phyloP scores from a whole-genome alignment of 352 stramenopile species.

The Globisporangium radiosum region DNA sequence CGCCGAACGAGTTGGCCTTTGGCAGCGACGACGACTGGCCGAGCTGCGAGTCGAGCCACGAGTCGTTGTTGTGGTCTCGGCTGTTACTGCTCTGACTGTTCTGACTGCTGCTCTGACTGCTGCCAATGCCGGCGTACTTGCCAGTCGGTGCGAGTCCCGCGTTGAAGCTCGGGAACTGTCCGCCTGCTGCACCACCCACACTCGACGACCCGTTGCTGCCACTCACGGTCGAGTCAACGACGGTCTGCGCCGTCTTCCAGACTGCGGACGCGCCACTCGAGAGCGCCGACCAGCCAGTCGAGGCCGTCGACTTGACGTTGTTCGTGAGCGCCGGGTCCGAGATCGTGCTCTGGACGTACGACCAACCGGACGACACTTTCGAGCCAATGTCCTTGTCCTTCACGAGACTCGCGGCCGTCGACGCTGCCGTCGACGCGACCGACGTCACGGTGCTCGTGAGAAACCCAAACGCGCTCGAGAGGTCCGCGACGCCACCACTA shows the following conservation, averaged over 20 bases:
- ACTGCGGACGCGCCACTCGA: slow-evolving; percentile 57
- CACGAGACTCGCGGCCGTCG: slow-evolving; percentile 57
- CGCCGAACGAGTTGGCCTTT: slow-evolving; percentile 30
- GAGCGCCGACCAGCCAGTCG: slow-evolving; percentile 67
- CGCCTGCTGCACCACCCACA: slow-evolving; percentile 1
- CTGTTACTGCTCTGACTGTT: slow-evolving; percentile 4
- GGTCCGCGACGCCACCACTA: slow-evolving; percentile 36
- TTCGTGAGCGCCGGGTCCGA: slow-evolving; percentile 58
- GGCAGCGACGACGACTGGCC: slow-evolving; percentile 6
- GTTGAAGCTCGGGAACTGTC: slow-evolving; percentile 55
- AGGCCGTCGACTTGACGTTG: slow-evolving; percentile 78
- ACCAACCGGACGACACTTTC: slow-evolving; percentile 78
- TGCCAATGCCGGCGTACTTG: slow-evolving; percentile 65
- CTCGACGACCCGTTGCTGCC: slow-evolving; percentile 7
- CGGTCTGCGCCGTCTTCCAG: slow-evolving; percentile 56
- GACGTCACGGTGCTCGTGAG: slow-evolving; percentile 66
- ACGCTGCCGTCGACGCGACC: slow-evolving; percentile 29
- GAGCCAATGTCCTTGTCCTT: slow-evolving; percentile 69
- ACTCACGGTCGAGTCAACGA: slow-evolving; percentile 36
- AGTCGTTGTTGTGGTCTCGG: slow-evolving; percentile 60
- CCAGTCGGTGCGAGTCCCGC: slow-evolving; percentile 37
- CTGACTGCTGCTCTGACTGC: slow-evolving; percentile 18
- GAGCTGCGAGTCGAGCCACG: slow-evolving; percentile 57
- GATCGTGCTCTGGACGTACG: slow-evolving; percentile 66
- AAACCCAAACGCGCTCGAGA: slow-evolving; percentile 70